A percentile compares a stretch with the other conserved stretches of the same genome.
phyloP scores from a whole-genome alignment of 2,329 filamentous ascomycete species.

The Colletotrichum musicola region DNA sequence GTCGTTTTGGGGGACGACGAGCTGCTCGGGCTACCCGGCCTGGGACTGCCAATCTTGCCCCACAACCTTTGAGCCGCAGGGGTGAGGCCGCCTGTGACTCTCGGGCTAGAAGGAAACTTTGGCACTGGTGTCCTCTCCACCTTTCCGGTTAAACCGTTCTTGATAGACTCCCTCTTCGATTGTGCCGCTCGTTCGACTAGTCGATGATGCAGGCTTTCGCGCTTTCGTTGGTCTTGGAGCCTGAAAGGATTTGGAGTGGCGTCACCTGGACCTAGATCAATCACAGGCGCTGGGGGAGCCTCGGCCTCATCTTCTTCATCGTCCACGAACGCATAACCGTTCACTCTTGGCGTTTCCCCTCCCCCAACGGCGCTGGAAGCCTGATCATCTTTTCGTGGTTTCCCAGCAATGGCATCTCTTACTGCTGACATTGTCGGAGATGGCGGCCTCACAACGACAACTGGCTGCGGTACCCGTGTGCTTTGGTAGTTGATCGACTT shows the following conservation, averaged over 20 bases:
- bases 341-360: slow-evolving; percentile 87
- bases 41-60: slow-evolving; percentile 67
- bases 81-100: slow-evolving; percentile 71
- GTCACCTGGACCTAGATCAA: slow-evolving; percentile 71
- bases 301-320: slow-evolving; percentile 73
- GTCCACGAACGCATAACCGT: slow-evolving; percentile 95
- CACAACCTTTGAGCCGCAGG: slow-evolving; percentile 80
- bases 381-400: slow-evolving; percentile 71
- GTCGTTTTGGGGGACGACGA: slow-evolving; percentile 55
- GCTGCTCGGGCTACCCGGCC: slow-evolving; percentile 51
- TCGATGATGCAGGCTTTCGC: slow-evolving; percentile 85
- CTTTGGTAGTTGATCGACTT: slow-evolving; percentile 86
- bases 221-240: slow-evolving; percentile 77
- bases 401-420: slow-evolving; percentile 84
- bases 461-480: slow-evolving; percentile 77
- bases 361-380: slow-evolving; percentile 70
- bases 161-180: slow-evolving; percentile 74
- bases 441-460: slow-evolving; percentile 64
- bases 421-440: slow-evolving; percentile 90
- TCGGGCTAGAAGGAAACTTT: slow-evolving; percentile 76
- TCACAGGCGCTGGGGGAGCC: slow-evolving; percentile 50
- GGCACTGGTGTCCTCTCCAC: slow-evolving; percentile 73
- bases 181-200: slow-evolving; percentile 87
- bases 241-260: slow-evolving; percentile 84
- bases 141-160: slow-evolving; percentile 71